Evolutionary conservation across 305 asterid genomes (phyloP).

Genomic region (Fraxinus xanthoxyloides): DNA sequence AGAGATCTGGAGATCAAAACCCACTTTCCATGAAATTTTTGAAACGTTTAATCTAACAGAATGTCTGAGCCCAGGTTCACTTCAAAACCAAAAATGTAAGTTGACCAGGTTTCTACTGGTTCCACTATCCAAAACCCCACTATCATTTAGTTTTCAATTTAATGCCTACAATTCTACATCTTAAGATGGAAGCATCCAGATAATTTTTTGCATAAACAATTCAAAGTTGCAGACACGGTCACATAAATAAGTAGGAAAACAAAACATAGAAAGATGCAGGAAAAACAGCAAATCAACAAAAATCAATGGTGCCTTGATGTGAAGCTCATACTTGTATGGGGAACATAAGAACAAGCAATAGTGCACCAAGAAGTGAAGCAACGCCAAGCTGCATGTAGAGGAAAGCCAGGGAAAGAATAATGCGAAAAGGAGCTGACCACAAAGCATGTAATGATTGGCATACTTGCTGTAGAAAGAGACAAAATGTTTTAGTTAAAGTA

Average conservation of each 20-base stretch:
- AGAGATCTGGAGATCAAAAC: background rate
- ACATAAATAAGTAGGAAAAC: background rate
- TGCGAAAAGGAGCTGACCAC: slow-evolving; percentile 98
- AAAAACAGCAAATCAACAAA: background rate
- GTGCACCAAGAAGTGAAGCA: slow-evolving; percentile 86
- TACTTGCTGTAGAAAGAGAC: slow-evolving; percentile 70
- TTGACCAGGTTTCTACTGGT: background rate
- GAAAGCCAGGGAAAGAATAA: slow-evolving; percentile 67
- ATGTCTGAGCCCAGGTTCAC: background rate
- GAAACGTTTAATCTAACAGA: background rate
- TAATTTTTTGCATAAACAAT: background rate
- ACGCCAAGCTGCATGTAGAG: slow-evolving; percentile 89
- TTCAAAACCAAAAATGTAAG: background rate
- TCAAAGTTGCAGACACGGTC: background rate
- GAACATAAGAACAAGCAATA: slow-evolving; percentile 71
- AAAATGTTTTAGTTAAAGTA: slow-evolving; percentile 11
- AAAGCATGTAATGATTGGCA: slow-evolving; percentile 87
- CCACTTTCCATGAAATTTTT: background rate
- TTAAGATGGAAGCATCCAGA: background rate
- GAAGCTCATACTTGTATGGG: slow-evolving; percentile 68
- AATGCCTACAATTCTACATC: background rate
- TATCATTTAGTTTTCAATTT: background rate
- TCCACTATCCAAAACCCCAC: background rate
- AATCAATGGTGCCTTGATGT: slow-evolving; percentile 11
- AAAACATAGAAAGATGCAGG: background rate